These are phyloP conservation scores for Suillus discolor DNA, from an alignment of 768 basidiomycete genomes.

Conservation along the genomic window DNA sequence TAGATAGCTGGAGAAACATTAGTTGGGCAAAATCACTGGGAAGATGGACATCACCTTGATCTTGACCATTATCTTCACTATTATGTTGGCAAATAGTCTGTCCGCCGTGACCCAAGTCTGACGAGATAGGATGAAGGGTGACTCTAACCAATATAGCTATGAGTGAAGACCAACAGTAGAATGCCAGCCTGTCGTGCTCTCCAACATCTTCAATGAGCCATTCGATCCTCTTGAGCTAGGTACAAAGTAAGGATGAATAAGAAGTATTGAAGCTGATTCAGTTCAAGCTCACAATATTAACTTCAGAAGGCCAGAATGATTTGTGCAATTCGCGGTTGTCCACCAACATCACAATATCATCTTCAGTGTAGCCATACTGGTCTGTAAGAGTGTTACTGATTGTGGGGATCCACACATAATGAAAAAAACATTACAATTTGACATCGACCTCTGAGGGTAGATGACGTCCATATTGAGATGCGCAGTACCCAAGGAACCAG, in stretches of 20 bases:
- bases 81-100: slow-evolving; percentile 26
- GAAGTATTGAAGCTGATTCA: not conserved
- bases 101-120: slow-evolving; percentile 26
- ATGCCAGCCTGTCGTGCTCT: slow-evolving; percentile 51
- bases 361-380: slow-evolving; percentile 38
- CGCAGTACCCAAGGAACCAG: slow-evolving; percentile 50
- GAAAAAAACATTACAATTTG: slow-evolving; percentile 27
- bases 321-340: slow-evolving; percentile 36
- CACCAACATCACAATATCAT: slow-evolving; percentile 46
- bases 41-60: slow-evolving; percentile 41
- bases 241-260: not conserved
- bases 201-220: slow-evolving; percentile 43
- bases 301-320: slow-evolving; percentile 41
- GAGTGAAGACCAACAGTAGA: slow-evolving; percentile 49
- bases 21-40: not conserved
- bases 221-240: slow-evolving; percentile 44
- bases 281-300: slow-evolving; percentile 43
- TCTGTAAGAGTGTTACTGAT: slow-evolving; percentile 25
- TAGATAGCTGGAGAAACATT: not conserved
- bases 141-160: not conserved
- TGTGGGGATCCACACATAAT: not conserved
- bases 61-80: slow-evolving; percentile 49
- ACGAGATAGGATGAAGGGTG: not conserved
- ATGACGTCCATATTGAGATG: slow-evolving; percentile 40
- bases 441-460: slow-evolving; percentile 37